Evolutionary conservation across 495 filamentous ascomycete species (phyloP), one percentile per base, ranked within the genome.

Genomic region (Mycothermus thermophilus): DNA sequence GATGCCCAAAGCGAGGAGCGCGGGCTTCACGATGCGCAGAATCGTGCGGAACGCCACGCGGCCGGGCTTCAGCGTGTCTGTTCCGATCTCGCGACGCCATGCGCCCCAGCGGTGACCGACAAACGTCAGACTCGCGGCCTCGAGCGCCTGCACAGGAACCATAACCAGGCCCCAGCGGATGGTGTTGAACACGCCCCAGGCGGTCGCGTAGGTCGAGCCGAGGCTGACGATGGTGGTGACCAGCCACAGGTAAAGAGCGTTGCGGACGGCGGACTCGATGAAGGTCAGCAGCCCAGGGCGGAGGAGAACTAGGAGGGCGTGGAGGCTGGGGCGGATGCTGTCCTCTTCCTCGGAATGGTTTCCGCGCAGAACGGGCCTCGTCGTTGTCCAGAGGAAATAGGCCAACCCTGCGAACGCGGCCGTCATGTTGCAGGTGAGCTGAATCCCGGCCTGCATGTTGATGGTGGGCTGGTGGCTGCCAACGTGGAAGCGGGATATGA

Each of bases 101-200:
- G 44, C 37, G 0, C 77, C 77, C 80, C 79, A 83, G 9, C 52
- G 52, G 48, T 85, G 80, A 0, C 78, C 77, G 18, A 83, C 59
- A 46, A 82, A 82, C 1, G 76, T 59, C 3, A 77, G 58, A 1
- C 73, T 57, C 0, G 77, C 75, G 6, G 72, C 70, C 46, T 85
- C 77, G 7, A 83, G 50, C 0, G 78, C 61, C 36, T 73, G 67
- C 0, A 82, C 79, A 0, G 79, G 77, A 1, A 84, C 77, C 80
- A 82, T 85, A 19, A 83, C 61, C 3, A 85, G 55, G 1, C 80
- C 78, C 79, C 78, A 84, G n/a, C 79, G 67, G 39, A 85, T 81
- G 0, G 78, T 82, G 40, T 69, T 80, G 59, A 85, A 83, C 24
- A 83, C 60, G 10, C 76, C 72, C 79, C 77, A 84, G 2, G 79